Percentiles rank a stretch among this genome's conserved stretches.
Evolutionary conservation across 208 protist genomes (phyloP).

Genomic region (Leishmania turanica): DNA sequence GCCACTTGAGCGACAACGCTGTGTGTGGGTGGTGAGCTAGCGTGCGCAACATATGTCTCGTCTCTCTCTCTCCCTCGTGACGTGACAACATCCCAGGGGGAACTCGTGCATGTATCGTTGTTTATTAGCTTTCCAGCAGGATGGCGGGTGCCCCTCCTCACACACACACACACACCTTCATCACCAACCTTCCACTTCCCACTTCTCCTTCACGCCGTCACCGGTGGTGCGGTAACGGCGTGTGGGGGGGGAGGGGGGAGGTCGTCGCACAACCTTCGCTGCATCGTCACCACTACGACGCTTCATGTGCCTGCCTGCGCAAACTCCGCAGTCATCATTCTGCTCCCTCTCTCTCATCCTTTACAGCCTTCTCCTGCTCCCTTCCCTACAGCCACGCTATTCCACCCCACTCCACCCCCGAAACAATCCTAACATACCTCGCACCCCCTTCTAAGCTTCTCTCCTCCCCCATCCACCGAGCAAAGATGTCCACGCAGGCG

Average conservation of each 20-base stretch:
- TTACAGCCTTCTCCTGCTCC: neutral
- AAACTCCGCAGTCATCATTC: neutral
- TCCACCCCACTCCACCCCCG: neutral
- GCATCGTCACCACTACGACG: neutral
- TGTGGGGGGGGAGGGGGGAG: neutral
- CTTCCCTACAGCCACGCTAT: neutral
- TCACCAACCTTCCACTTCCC: neutral
- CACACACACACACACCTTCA: neutral
- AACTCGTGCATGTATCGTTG: neutral
- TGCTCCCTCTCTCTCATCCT: neutral
- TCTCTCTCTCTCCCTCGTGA: neutral
- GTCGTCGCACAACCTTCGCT: constrained; percentile 3
- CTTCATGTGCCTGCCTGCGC: constrained; percentile 10
- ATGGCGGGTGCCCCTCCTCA: neutral
- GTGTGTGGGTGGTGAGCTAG: neutral
- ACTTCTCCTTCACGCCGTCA: neutral
- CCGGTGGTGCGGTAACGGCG: neutral
- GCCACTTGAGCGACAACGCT: neutral
- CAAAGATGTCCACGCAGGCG: constrained; percentile 10
- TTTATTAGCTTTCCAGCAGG: neutral
- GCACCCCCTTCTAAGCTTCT: neutral
- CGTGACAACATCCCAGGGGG: neutral
- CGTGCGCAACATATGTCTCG: neutral
- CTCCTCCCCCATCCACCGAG: neutral
- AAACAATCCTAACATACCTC: neutral